Evolutionary conservation across 2,329 filamentous ascomycete genomes (phyloP), one percentile per base, ranked within the genome.

Genomic region (Phaeosphaeriaceae sp.): DNA sequence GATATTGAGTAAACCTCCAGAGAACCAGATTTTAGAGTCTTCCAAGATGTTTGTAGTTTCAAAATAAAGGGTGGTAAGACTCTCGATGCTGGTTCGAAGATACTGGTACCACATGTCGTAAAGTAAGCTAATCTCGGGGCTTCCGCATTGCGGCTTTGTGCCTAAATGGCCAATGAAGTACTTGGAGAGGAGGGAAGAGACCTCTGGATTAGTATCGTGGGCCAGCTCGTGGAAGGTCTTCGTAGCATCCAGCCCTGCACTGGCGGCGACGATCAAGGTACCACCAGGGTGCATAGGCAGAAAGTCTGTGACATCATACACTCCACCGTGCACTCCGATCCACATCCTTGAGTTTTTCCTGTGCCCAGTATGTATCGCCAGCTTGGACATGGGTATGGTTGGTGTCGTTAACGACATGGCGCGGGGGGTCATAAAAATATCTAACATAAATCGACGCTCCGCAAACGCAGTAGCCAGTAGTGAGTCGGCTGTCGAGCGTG

Each of bases 401-500:
- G 79, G 77, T 0, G 77, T 70, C 36, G 81, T 79, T 62, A 76
- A 81, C 0, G 80, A 77, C 1, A 83, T 73, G 0, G 80, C 76
- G 48, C 78, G 80, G 1, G 81, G 81, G 1, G 79, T 79, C 80
- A 83, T 83, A 63, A 83, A 83, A 33, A 83, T 79, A 49, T 83
- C 58, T 42, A 50, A 20, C 81, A 83, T 83, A 58, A 83, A 80
- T 5, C 81, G 74, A 1, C 81, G 73, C 63, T 83, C 81, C 0
- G 80, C 80, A 48, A 83, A 83, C 0, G 81, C 81, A 18, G 76
- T 78, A 55, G 79, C 77, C 42, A 83, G 64, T 41, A 83, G 76
- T 26, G 75, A 63, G 44, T 83, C 81, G 0, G 79, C 77, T 0
- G 76, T 77, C 28, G 81, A 77, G 71, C 81, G 79, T 0, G 78